These are phyloP conservation scores for Gossypium bickii DNA, from an alignment of 345 rosid species.

Conservation along the genomic window DNA sequence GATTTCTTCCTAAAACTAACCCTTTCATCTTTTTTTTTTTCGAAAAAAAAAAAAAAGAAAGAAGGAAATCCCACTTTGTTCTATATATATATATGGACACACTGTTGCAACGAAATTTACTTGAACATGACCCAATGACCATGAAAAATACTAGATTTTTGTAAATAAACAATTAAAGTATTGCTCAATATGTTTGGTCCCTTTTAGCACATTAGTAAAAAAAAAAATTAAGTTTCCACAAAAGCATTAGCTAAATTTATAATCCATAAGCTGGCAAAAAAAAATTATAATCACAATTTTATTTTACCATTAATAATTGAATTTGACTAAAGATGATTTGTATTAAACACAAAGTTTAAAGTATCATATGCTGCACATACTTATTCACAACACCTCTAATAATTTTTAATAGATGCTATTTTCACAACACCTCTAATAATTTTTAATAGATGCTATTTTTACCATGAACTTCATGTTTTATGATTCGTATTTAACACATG, in stretches of 20 bases:
- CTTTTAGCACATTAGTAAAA: slow-evolving; percentile 2
- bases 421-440: background rate
- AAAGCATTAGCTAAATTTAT: too few species aligned
- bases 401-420: background rate
- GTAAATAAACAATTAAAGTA: too few species aligned
- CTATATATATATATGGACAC: too few species aligned
- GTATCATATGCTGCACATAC: background rate
- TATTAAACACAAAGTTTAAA: background rate
- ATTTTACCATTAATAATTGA: background rate
- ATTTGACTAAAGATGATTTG: background rate
- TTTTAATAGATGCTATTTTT: background rate
- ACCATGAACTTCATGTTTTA: background rate
- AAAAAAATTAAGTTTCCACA: too few species aligned
- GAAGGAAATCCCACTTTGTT: too few species aligned
- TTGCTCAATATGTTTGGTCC: background rate
- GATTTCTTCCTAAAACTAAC: background rate
- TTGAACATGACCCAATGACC: too few species aligned
- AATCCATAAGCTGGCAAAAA: too few species aligned
- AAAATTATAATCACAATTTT: background rate
- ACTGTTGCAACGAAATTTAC: too few species aligned
- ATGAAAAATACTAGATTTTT: too few species aligned
- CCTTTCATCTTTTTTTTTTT: background rate
- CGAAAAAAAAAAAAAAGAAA: too few species aligned
- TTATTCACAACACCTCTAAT: background rate
- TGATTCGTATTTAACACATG: too few species aligned